Evolutionary conservation across 768 basidiomycete species (phyloP).

Genomic region (Trametopsis cervina): DNA sequence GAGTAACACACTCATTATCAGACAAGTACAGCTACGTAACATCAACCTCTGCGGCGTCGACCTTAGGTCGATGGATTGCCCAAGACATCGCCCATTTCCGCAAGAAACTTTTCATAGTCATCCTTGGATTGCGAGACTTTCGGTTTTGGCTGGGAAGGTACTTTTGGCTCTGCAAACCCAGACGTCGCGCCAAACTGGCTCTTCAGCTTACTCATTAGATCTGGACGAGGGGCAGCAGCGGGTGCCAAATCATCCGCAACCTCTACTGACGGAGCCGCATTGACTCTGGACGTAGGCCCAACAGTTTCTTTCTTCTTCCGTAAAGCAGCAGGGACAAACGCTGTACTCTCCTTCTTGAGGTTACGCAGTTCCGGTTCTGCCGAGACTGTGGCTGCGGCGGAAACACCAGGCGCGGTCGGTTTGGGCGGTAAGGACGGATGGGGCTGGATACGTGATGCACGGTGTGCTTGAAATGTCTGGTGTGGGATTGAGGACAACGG

Average conservation of each 20-base stretch:
- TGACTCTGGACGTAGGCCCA: conserved; percentile 35
- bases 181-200: conserved; percentile 47
- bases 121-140: conserved; percentile 39
- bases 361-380: conserved; percentile 88
- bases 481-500: conserved; percentile 71
- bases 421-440: conserved; percentile 22
- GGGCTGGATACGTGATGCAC: conserved; percentile 31
- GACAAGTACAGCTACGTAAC: too few species aligned
- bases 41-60: too few species aligned
- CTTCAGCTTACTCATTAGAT: conserved; percentile 57
- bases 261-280: conserved; percentile 57
- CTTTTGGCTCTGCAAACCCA: conserved; percentile 6
- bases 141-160: conserved; percentile 4
- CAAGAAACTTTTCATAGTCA: conserved; percentile 72
- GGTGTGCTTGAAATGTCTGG: conserved; percentile 72
- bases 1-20: too few species aligned
- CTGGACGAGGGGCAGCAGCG: conserved; percentile 44
- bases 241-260: conserved; percentile 26
- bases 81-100: conserved; percentile 68
- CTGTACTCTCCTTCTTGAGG: conserved; percentile 90
- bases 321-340: conserved; percentile 79
- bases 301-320: conserved; percentile 60
- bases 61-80: too few species aligned
- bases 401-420: conserved; percentile 22
- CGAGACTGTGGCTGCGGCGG: conserved; percentile 62